Evolutionary conservation across 2,329 filamentous ascomycete species (phyloP), one percentile per base, ranked within the genome.

Genomic region (Neonectria punicea): DNA sequence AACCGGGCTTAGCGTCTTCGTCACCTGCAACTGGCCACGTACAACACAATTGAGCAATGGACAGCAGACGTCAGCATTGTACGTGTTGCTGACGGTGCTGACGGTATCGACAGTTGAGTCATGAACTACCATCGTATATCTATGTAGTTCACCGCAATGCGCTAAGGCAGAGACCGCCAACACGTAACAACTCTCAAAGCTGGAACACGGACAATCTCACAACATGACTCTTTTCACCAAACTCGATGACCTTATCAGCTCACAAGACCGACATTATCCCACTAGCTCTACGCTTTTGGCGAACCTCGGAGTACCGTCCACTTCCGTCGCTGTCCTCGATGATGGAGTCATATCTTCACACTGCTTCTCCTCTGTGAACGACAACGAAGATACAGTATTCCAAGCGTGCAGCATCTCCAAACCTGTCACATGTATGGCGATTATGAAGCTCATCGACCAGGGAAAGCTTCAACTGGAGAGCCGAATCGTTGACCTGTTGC

Each of bases 391-490:
- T 5, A 57, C 43, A 4, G 16, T 49, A 1, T 57, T 49, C 10
- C 30, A 57, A 16, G 43, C 54, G 2, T 57, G 54, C 20, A 47
- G 54, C 14, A 49, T 57, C 14, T 57, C 43, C 2, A 57, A 57
- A 5, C 43, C 54, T 4, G 30, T 49, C 8, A 9, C 13, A 6
- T 43, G 43, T 13, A 2, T 57, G 14, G 54, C 43, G n/a, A 16
- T n/a, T 2, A 57, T 57, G 43, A 57, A 39, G n/a, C 11, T 57
- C 4, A 39, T 49, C 25, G 43, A 57, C 13, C 18, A 57, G 13
- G 43, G 30, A 25, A 36, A 57, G 30, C 14, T 57, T 3, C 16
- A 36, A 20, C 30, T 57, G 1, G 43, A 49, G 4, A 32, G 36
- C 14, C 30, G 30, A 7, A 18, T 57, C 22, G 28, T 28, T 10